A percentile compares a stretch with the other conserved stretches of the same genome.
Evolutionary conservation across 495 filamentous ascomycete species (phyloP).

Genomic region (Neurospora sp.): DNA sequence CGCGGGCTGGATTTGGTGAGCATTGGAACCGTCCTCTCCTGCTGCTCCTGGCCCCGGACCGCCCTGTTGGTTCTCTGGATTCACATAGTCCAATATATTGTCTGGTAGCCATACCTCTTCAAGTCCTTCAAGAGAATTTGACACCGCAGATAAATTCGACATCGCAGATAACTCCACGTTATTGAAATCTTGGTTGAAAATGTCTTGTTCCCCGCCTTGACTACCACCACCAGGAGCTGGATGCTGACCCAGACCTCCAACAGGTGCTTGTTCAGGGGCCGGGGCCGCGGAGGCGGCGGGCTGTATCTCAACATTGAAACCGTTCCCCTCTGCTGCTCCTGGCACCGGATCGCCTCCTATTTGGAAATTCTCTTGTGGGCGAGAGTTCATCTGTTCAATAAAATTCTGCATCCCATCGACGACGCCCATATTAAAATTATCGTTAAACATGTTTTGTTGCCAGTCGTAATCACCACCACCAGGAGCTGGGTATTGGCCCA

Average conservation of each 20-base stretch:
- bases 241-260: too few relatives aligned
- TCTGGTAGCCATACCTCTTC: not conserved
- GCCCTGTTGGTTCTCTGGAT: not conserved
- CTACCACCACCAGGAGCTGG: not conserved
- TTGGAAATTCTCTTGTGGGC: not conserved
- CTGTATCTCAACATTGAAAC: too few relatives aligned
- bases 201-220: not conserved
- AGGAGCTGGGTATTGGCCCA: not conserved
- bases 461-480: not conserved
- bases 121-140: not conserved
- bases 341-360: not conserved
- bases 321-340: not conserved
- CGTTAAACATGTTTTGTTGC: not conserved
- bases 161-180: too few relatives aligned
- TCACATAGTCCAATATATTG: not conserved
- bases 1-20: not conserved
- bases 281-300: too few relatives aligned
- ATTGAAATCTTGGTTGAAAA: not conserved
- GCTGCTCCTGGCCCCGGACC: not conserved
- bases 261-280: too few relatives aligned
- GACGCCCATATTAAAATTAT: not conserved
- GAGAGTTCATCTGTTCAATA: not conserved
- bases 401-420: not conserved
- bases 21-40: not conserved
- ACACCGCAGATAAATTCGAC: too few relatives aligned